Conservation (phyloP, 2,329 filamentous ascomycete species). For the Sporothrix schenckii region DNA sequence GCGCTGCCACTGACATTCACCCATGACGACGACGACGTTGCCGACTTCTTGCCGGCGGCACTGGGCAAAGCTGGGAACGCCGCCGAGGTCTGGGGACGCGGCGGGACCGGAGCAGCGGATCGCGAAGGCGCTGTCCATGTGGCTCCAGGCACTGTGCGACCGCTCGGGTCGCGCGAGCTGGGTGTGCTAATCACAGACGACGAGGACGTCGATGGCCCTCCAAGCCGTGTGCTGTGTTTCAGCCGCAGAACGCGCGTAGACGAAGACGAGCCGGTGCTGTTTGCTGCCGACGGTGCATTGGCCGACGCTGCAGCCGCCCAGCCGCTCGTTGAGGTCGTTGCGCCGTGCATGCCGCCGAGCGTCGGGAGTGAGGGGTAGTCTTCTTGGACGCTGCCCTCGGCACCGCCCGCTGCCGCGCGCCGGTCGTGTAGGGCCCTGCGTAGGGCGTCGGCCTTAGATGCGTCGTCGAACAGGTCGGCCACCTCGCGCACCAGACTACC, state of each 20-base stretch:
- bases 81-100: slow-evolving; percentile 38
- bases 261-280: slow-evolving; percentile 41
- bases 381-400: slow-evolving; percentile 70
- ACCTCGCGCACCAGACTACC: slow-evolving; percentile 90
- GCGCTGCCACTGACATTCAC: slow-evolving; percentile 34
- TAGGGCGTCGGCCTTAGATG: slow-evolving; percentile 70
- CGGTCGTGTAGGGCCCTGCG: slow-evolving; percentile 91
- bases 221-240: slow-evolving; percentile 60
- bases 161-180: slow-evolving; percentile 26
- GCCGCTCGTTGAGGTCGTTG: slow-evolving; percentile 58
- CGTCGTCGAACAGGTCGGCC: slow-evolving; percentile 88
- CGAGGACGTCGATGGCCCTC: slow-evolving; percentile 41
- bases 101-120: slow-evolving; percentile 33
- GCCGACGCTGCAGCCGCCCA: slow-evolving; percentile 63
- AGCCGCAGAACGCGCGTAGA: slow-evolving; percentile 58
- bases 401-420: slow-evolving; percentile 55
- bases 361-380: slow-evolving; percentile 89
- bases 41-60: slow-evolving; percentile 22
- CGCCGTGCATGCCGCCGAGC: slow-evolving; percentile 67
- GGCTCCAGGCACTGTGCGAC: slow-evolving; percentile 34
- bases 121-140: slow-evolving; percentile 38
- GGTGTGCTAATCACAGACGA: slow-evolving; percentile 27
- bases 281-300: slow-evolving; percentile 46
- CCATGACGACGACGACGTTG: slow-evolving; percentile 36
- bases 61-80: slow-evolving; percentile 53